Conservation (phyloP, 148 eudicot species). For the Amaranthus palmeri region DNA sequence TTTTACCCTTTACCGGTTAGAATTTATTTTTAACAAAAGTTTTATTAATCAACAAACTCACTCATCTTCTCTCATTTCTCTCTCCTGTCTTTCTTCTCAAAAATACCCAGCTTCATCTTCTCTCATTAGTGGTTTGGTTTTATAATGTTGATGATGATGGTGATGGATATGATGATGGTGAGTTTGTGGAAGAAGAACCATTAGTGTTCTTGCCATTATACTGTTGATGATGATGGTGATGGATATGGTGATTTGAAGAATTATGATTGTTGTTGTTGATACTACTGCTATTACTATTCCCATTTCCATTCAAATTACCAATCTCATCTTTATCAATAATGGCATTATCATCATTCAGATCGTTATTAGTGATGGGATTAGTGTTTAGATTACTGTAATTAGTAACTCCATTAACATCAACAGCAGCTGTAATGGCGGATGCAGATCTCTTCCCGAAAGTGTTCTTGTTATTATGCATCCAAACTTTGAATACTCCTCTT, state of each 20-base stretch:
- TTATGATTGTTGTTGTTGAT: constrained; percentile 8
- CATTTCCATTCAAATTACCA: constrained; percentile 15
- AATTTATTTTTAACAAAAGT: too few species aligned
- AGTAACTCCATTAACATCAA: not conserved
- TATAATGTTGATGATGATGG: too few species aligned
- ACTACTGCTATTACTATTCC: constrained; percentile 22
- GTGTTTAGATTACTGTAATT: not conserved
- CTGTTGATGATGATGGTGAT: constrained; percentile 14
- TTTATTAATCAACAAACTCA: too few species aligned
- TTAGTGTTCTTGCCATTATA: constrained; percentile 13
- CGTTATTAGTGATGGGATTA: not conserved
- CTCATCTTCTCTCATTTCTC: too few species aligned
- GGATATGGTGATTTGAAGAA: not conserved
- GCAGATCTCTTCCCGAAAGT: constrained; percentile 35
- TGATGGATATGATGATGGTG: too few species aligned
- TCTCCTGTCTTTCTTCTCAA: too few species aligned
- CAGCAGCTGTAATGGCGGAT: not conserved
- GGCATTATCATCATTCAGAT: not conserved
- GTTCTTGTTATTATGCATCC: constrained; percentile 90
- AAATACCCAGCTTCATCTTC: too few species aligned
- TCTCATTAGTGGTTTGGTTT: too few species aligned
- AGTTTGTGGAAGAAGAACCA: constrained; percentile 23
- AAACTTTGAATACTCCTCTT: constrained; percentile 66
- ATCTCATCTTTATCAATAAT: not conserved
- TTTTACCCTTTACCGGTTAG: too few species aligned